phyloP scores from a whole-genome alignment of 768 basidiomycete species.

The Mycena capillaripes region DNA sequence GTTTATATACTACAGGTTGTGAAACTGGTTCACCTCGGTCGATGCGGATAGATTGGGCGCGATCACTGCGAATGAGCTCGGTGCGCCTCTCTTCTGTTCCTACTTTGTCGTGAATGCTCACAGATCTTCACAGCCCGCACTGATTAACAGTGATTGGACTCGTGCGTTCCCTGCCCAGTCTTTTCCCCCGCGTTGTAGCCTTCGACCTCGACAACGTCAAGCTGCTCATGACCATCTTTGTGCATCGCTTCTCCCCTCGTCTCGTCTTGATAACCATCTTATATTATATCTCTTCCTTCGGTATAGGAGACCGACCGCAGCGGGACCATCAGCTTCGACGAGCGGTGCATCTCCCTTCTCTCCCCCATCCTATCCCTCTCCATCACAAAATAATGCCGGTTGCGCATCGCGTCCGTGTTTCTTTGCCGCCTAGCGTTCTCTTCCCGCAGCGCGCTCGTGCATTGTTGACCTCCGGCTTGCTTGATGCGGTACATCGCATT shows the following conservation, averaged over 20 bases:
- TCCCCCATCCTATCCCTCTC: too few species aligned
- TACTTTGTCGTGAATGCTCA: too few species aligned
- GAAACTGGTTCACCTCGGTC: constrained; percentile 80
- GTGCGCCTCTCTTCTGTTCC: constrained; percentile 63
- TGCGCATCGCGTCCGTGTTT: too few species aligned
- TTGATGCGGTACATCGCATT: too few species aligned
- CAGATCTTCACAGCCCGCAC: constrained; percentile 51
- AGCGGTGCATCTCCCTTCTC: constrained; percentile 58
- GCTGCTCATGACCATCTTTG: constrained; percentile 87
- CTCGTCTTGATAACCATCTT: neutral
- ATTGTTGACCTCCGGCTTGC: too few species aligned
- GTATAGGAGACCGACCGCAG: constrained; percentile 76
- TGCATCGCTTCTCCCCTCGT: constrained; percentile 52
- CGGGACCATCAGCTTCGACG: constrained; percentile 85
- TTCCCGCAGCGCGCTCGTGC: too few species aligned
- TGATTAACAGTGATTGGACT: constrained; percentile 79
- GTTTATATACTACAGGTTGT: constrained; percentile 66
- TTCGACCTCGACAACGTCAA: constrained; percentile 92
- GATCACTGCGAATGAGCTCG: constrained; percentile 76
- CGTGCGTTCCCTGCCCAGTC: constrained; percentile 60
- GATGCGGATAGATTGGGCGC: constrained; percentile 78
- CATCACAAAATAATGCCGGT: too few species aligned
- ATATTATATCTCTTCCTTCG: neutral
- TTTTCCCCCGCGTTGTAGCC: constrained; percentile 56
- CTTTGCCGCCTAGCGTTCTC: too few species aligned